These are phyloP conservation scores for Pseudozyma flocculosa DNA, from an alignment of 1,284 basidiomycete genomes.

Conservation along the genomic window DNA sequence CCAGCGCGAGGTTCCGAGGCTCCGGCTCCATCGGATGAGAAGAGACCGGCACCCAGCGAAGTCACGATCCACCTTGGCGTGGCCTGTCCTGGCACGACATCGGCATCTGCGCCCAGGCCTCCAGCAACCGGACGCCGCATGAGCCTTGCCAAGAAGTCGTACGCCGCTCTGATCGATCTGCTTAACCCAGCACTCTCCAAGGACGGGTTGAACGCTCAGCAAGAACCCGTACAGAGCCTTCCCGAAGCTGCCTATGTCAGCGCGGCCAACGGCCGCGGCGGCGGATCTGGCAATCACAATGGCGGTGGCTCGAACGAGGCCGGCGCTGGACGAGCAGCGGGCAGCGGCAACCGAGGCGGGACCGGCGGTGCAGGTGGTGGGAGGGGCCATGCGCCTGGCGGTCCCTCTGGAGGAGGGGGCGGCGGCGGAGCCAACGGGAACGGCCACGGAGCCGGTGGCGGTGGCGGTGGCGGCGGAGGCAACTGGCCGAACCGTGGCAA, in stretches of 20 bases:
- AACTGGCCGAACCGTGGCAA: slow-evolving; percentile 21
- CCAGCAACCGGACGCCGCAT: too few relatives aligned
- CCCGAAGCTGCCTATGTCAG: not conserved
- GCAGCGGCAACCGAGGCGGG: slow-evolving; percentile 3
- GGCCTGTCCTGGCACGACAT: too few relatives aligned
- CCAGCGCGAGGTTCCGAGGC: too few relatives aligned
- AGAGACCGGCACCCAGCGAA: too few relatives aligned
- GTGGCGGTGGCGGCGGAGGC: slow-evolving; percentile 22
- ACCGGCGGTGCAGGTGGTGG: slow-evolving; percentile 1
- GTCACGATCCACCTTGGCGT: too few relatives aligned
- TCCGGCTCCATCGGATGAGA: too few relatives aligned
- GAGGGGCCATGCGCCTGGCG: not conserved
- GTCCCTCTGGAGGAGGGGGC: not conserved
- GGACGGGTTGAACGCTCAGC: too few relatives aligned
- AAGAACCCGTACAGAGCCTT: slow-evolving; percentile 12
- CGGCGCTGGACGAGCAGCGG: slow-evolving; percentile 10
- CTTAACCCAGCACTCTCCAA: slow-evolving; percentile 28
- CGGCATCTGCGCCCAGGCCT: too few relatives aligned
- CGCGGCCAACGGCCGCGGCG: slow-evolving; percentile 14
- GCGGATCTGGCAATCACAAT: slow-evolving; percentile 7
- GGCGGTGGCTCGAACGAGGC: slow-evolving; percentile 1
- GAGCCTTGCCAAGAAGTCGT: slow-evolving; percentile 29
- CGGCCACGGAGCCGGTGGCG: slow-evolving; percentile 8
- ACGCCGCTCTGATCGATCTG: slow-evolving; percentile 30
- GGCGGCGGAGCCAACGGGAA: not conserved